These are phyloP conservation scores for Coemansia sp. DNA, from an alignment of 192 early-diverging fungal genomes.

Conservation along the genomic window DNA sequence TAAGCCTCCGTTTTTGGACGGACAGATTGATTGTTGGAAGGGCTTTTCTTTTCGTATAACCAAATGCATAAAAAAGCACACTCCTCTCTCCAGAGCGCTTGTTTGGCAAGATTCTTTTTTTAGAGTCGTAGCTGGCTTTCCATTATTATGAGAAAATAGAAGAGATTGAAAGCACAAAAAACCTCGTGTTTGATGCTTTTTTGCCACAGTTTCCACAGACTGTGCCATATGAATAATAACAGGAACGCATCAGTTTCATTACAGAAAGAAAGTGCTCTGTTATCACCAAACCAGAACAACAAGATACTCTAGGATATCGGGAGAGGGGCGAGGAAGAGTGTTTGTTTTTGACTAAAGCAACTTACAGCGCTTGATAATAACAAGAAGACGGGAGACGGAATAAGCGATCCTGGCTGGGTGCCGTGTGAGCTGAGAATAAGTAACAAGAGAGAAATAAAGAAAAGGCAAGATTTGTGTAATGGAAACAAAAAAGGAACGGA, in stretches of 20 bases:
- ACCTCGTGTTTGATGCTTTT: too few relatives aligned
- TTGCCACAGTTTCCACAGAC: neutral
- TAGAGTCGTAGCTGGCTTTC: neutral
- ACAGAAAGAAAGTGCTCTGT: neutral
- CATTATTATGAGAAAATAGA: neutral
- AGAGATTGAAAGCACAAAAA: too few relatives aligned
- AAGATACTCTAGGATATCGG: neutral
- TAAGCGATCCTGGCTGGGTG: neutral
- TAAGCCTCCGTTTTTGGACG: neutral
- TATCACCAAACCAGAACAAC: slow-evolving; percentile 2
- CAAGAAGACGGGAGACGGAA: neutral
- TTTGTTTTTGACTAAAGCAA: neutral
- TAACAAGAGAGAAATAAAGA: neutral
- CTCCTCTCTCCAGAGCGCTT: neutral
- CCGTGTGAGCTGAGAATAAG: slow-evolving; percentile 1
- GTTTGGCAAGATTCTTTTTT: neutral
- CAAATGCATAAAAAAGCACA: neutral
- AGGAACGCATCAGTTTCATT: too few relatives aligned
- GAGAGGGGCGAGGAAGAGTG: neutral
- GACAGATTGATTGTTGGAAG: neutral
- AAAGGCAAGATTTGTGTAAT: neutral
- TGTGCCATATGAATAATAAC: neutral
- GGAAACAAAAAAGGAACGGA: neutral
- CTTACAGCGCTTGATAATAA: neutral
- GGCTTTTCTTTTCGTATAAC: neutral